Evolutionary conservation across 2,329 filamentous ascomycete species (phyloP).

Genomic region (Sordariomycetes sp.): DNA sequence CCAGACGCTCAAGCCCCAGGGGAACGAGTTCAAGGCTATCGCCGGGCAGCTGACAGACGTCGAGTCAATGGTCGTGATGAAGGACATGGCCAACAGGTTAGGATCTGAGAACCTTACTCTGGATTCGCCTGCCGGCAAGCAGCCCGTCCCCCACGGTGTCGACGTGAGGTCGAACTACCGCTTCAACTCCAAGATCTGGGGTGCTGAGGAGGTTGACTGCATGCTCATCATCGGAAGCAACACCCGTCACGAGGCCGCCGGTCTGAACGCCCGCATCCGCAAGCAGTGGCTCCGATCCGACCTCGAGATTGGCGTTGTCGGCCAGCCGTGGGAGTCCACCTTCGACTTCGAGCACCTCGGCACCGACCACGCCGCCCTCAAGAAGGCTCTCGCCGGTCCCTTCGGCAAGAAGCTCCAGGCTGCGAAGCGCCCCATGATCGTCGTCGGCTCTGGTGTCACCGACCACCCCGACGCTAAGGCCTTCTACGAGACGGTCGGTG

Average conservation of each 20-base stretch:
- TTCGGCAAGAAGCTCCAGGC: constrained; percentile 88
- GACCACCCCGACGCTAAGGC: constrained; percentile 88
- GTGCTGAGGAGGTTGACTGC: constrained; percentile 85
- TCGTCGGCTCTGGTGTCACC: constrained; percentile 83
- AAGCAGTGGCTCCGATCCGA: constrained; percentile 98
- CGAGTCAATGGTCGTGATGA: constrained; percentile 90
- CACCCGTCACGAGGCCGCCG: constrained; percentile 87
- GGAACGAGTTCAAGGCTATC: constrained; percentile 91
- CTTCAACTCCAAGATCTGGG: constrained; percentile 92
- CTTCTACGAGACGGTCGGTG: constrained; percentile 82
- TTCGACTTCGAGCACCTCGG: constrained; percentile 94
- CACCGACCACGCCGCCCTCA: constrained; percentile 65
- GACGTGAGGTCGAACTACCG: constrained; percentile 91
- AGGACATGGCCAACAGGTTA: constrained; percentile 93
- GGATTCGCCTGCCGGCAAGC: constrained; percentile 75
- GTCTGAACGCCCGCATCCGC: constrained; percentile 89
- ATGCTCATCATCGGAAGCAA: constrained; percentile 93
- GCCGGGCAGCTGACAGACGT: constrained; percentile 86
- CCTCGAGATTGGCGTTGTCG: constrained; percentile 83
- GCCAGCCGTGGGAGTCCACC: constrained; percentile 83
- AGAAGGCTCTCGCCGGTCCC: constrained; percentile 71
- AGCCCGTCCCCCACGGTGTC: constrained; percentile 81
- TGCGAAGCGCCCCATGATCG: constrained; percentile 91
- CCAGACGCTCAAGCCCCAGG: constrained; percentile 68
- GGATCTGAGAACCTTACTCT: constrained; percentile 92